Base-by-base conservation (phyloP, 768 basidiomycete species). In the Rhizopogon roseolus region DNA sequence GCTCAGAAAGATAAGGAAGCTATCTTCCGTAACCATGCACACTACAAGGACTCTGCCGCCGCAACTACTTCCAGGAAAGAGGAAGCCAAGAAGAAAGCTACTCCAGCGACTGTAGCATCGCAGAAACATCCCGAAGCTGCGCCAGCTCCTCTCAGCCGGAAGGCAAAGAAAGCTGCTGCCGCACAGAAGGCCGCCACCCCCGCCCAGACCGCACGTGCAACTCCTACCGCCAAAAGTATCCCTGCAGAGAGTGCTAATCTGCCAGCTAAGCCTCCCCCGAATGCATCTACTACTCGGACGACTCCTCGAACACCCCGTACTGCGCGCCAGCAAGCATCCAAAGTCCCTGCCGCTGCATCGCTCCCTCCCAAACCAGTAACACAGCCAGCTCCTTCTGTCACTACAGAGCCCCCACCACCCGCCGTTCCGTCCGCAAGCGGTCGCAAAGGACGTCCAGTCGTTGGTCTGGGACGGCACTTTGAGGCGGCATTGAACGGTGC, bases 1-100 rank as follows among this genome's bases (percentile, higher is more conserved):
- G 80, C 81, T 0, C 80, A 82, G 61, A 85, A 80, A 61, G 90
- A 88, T 65, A 90, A 84, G 62, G 85, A 86, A 60, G 72, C 81
- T 28, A 89, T 86, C 54, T 72, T 84, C 32, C 81, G 86, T 38
- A 87, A 83, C 53, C 87, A 90, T 38, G 79, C 81, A 0, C 88
- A 88, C 64, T 86, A 87, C 71, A 85, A 84, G 63, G 83, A 82
- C 37, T 66, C 68, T 46, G 59, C 65, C 6, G 64, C 64, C 41
- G 65, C 63, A 3, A 60, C 64, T 2, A 46, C 63, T 10, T 41
- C 65, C 25, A 63, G 68, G 7, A 69, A 70, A 64, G 76, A 74
- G 54, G 73, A 73, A 19, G 76, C 75, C 2, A 63, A 54, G 4
- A 75, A 71, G 64, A 72, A 73, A 64, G 72, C 71, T 56, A 63